phyloP scores from a whole-genome alignment of 345 rosid genomes.

The Populus simonii region DNA sequence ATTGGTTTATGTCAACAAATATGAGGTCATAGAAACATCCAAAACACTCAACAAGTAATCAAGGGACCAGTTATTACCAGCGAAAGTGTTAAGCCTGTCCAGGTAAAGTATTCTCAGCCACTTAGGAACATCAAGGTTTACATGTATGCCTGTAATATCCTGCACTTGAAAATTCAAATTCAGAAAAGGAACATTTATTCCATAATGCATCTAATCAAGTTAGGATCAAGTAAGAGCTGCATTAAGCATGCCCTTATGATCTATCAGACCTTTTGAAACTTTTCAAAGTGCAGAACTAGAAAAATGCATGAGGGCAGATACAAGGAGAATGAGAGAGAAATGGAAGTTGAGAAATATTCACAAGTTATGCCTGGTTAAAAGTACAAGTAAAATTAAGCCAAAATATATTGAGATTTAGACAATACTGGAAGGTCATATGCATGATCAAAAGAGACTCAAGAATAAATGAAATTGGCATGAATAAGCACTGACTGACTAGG shows the following conservation, averaged over 20 bases:
- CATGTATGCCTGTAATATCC: slow-evolving; percentile 65
- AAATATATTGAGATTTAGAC: too few relatives aligned
- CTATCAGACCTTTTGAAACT: not conserved
- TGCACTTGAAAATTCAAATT: slow-evolving; percentile 48
- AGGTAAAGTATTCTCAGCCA: slow-evolving; percentile 65
- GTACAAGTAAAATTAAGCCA: too few relatives aligned
- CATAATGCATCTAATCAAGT: slow-evolving; percentile 6
- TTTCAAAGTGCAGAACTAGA: not conserved
- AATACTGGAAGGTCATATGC: not conserved
- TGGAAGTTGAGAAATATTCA: too few relatives aligned
- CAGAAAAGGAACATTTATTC: slow-evolving; percentile 17
- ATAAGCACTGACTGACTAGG: too few relatives aligned
- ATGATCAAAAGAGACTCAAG: too few relatives aligned
- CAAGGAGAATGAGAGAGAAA: too few relatives aligned
- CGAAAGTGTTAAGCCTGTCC: slow-evolving; percentile 67
- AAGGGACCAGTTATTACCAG: slow-evolving; percentile 47
- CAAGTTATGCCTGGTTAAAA: too few relatives aligned
- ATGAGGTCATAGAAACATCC: not conserved
- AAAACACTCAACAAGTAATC: not conserved
- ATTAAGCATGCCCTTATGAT: not conserved
- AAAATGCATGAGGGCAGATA: not conserved
- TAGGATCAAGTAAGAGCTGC: slow-evolving; percentile 1
- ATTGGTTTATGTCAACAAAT: not conserved
- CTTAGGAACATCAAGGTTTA: slow-evolving; percentile 77
- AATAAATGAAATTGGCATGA: too few relatives aligned